A percentile compares a stretch with the other conserved stretches of the same genome.
Conservation (phyloP, 352 stramenopile genomes). For the Phytophthora macrochlamydospora region DNA sequence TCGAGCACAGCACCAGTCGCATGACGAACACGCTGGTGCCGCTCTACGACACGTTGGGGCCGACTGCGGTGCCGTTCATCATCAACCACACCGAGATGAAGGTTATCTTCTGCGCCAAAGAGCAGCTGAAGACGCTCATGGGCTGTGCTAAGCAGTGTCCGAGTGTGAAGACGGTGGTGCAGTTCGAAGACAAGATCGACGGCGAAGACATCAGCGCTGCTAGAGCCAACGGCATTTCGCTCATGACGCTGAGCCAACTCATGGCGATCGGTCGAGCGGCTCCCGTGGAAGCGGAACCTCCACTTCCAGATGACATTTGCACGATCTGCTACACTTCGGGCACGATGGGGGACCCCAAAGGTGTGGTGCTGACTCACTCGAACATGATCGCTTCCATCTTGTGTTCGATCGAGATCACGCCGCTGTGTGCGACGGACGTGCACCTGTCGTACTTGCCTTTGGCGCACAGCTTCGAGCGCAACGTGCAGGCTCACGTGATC, state of each 20-base stretch:
- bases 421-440: conserved; percentile 30
- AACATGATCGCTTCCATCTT: conserved; percentile 45
- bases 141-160: conserved; percentile 54
- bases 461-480: conserved; percentile 94
- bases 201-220: conserved; percentile 43
- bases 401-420: conserved; percentile 37
- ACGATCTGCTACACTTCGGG: conserved; percentile 73
- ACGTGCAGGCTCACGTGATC: conserved; percentile 62
- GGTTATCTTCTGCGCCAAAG: conserved; percentile 73
- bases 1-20: conserved; percentile 74
- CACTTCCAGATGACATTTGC: conserved; percentile 33
- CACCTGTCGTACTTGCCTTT: conserved; percentile 95
- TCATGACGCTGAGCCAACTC: conserved; percentile 54
- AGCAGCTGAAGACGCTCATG: conserved; percentile 69
- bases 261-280: conserved; percentile 43
- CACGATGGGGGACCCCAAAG: conserved; percentile 57
- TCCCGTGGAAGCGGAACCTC: conserved; percentile 51
- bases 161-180: conserved; percentile 56
- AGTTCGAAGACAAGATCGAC: conserved; percentile 63
- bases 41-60: conserved; percentile 82
- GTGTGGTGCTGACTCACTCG: conserved; percentile 52
- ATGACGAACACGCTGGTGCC: conserved; percentile 76
- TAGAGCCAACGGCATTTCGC: conserved; percentile 43
- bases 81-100: conserved; percentile 83
- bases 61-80: conserved; percentile 74